phyloP scores from a whole-genome alignment of 345 rosid genomes.

The Anacardium occidentale region DNA sequence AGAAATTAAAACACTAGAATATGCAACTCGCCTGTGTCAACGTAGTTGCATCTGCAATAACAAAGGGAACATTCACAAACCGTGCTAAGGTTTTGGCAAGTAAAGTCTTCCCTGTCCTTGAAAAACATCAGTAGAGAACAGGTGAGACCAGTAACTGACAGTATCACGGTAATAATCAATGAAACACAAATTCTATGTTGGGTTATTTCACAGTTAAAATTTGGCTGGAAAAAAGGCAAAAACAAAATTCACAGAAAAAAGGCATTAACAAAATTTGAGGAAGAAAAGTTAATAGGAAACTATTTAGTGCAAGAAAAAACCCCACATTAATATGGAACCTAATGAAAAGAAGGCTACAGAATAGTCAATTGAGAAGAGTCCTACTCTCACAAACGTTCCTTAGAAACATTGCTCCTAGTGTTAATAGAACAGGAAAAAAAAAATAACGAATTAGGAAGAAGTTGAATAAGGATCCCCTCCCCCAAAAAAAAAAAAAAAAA shows the following conservation, averaged over 20 bases:
- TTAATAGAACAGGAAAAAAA: too few relatives aligned
- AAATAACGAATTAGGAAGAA: not conserved
- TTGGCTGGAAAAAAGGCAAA: not conserved
- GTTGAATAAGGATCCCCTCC: not conserved
- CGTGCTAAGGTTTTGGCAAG: constrained; percentile 97
- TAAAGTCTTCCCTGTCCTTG: constrained; percentile 97
- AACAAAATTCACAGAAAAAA: not conserved
- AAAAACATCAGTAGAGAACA: constrained; percentile 40
- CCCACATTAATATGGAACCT: not conserved
- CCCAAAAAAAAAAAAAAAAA: not conserved
- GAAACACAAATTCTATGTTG: not conserved
- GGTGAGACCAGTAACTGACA: constrained; percentile 33
- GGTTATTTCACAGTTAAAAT: not conserved
- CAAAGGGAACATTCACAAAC: constrained; percentile 96
- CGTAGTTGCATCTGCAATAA: constrained; percentile 95
- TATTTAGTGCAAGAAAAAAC: not conserved
- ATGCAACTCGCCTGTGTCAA: constrained; percentile 80
- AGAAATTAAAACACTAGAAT: not conserved
- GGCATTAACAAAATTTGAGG: too few relatives aligned
- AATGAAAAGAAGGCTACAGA: not conserved
- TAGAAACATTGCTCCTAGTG: too few relatives aligned
- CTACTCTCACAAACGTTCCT: not conserved
- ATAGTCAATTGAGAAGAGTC: not conserved
- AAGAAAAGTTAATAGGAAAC: not conserved
- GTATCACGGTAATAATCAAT: not conserved